Conservation (phyloP, 2,329 filamentous ascomycete species). For the Aurifilum marmelostoma region DNA sequence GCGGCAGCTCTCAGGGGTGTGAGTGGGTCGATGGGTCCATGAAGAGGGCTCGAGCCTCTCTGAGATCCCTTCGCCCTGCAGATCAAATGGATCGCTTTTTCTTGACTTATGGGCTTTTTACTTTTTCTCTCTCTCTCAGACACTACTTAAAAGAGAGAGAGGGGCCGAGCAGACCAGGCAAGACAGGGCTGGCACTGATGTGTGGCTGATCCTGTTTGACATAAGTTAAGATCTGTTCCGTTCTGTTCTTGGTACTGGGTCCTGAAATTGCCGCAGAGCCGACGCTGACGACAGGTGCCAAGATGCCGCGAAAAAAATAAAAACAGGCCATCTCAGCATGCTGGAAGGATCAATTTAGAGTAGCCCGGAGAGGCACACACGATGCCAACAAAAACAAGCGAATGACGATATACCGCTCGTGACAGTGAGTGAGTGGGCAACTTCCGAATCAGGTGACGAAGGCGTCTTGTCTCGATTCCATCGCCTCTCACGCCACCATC, state of each 20-base stretch:
- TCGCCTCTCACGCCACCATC: background rate
- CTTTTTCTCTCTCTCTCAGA: too few relatives aligned
- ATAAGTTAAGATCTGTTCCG: background rate
- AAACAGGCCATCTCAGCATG: background rate
- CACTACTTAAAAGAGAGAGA: background rate
- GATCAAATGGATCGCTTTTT: constrained; percentile 10
- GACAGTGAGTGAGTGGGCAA: background rate
- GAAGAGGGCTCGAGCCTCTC: constrained; percentile 24
- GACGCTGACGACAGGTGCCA: background rate
- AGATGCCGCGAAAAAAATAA: background rate
- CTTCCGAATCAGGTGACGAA: background rate
- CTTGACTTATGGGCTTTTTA: background rate
- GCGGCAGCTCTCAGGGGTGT: constrained; percentile 28
- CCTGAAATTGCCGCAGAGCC: background rate
- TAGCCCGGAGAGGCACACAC: background rate
- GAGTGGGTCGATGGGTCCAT: constrained; percentile 23
- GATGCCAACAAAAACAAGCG: background rate
- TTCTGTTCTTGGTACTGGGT: background rate
- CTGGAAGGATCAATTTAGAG: background rate
- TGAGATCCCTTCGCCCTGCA: constrained; percentile 19
- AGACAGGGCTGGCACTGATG: background rate
- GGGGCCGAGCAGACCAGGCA: background rate
- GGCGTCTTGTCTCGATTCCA: background rate
- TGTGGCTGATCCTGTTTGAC: background rate
- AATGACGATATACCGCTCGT: background rate